Base-by-base conservation (phyloP, 345 rosid species). In the Ricinus communis region DNA sequence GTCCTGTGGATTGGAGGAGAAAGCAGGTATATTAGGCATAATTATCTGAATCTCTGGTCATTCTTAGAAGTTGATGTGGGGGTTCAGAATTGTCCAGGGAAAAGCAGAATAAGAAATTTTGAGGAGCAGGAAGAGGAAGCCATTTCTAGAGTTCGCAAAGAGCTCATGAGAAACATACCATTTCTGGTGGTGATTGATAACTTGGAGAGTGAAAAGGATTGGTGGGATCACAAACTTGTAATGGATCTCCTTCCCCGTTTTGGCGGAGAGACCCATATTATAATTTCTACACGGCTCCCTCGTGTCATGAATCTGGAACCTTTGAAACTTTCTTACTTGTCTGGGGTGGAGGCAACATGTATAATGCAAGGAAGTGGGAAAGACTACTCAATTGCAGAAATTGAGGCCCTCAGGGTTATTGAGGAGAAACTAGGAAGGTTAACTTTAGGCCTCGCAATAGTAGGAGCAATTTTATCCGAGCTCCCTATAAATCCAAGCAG, bases 221-320 rank as follows among this genome's bases (percentile, higher is more conserved):
- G 99, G 99, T 95, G 99, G 98, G 99, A 95, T 70, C 79, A 76
- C 38, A 89, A 88, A 78, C 91, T 86, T 4, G 84, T 92, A 63
- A 92, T 92, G 98, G 99, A 95, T 80, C 97, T 95, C 68, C 93
- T 95, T 78, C 99, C 99, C 65, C 86, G 97, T 69, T 92, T 92
- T 69, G 97, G 98, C 12, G 94, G 98, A 31, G 97, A 87, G 74
- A 92, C 98, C 36, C 98, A 95, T 78, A 84, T 95, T 53, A 71
- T 95, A 57, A 90, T 95, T 80, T 86, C 98, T 58, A 92, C 98
- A 0, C 80, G 82, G 56, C 91, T 90, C 65, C 83, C 94, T 2
- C 75, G 85, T 14, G 88, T 89, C 73, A 86, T 95, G 97, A 95
- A 95, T 77, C 83, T 95, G 77, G 97, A 92, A 80, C 93, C 96